Conservation (phyloP, 441 rosid genomes). For the Euphorbia corollata region DNA sequence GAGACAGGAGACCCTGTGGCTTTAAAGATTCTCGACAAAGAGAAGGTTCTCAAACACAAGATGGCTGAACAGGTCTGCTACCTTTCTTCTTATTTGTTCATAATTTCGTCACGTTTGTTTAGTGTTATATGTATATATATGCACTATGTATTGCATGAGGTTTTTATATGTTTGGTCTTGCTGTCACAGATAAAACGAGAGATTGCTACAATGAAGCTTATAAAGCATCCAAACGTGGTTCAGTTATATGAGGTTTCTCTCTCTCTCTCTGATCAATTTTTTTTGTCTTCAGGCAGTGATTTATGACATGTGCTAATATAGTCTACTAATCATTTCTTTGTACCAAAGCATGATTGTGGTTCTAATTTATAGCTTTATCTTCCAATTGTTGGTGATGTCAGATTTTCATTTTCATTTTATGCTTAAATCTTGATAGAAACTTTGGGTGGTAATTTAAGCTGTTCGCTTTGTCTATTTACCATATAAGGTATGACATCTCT, state of each 20-base stretch:
- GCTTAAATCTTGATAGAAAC: conserved; percentile 1
- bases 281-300: not conserved
- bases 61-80: conserved; percentile 81
- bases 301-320: not conserved
- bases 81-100: not conserved
- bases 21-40: conserved; percentile 91
- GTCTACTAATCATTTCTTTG: not conserved
- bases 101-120: conserved; percentile 6
- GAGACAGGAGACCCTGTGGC: conserved; percentile 79
- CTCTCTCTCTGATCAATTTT: conserved; percentile 15
- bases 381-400: not conserved
- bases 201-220: conserved; percentile 79
- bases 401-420: not conserved
- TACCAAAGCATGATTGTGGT: not conserved
- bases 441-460: not conserved
- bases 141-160: not conserved
- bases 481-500: not conserved
- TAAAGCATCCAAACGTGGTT: conserved; percentile 92
- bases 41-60: conserved; percentile 92
- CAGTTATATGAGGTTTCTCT: conserved; percentile 61
- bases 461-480: not conserved
- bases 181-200: conserved; percentile 70
- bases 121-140: not conserved
- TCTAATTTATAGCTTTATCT: conserved; percentile 6
- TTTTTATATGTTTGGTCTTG: conserved; percentile 20